Evolutionary conservation across 768 basidiomycete genomes (phyloP).

Genomic region (Candolleomyces eurysporus): DNA sequence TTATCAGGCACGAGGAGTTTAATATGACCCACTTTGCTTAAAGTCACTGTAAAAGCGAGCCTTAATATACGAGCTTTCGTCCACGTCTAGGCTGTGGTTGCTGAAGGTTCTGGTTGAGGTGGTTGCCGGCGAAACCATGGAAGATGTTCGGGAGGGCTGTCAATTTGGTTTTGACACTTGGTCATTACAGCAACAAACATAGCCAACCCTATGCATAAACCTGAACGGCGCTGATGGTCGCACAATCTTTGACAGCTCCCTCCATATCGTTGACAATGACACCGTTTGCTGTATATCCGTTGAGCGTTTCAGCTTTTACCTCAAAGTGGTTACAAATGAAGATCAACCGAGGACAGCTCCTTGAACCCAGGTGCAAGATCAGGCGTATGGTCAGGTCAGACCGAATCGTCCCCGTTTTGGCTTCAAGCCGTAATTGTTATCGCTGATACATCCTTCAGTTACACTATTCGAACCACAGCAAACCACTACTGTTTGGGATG

Average conservation of each 20-base stretch:
- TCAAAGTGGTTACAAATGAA: neutral
- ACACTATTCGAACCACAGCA: no score
- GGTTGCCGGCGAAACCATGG: constrained; percentile 1
- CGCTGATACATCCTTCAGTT: no score
- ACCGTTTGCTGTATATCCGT: neutral
- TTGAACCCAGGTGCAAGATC: neutral
- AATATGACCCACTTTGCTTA: neutral
- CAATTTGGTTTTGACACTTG: neutral
- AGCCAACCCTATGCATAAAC: neutral
- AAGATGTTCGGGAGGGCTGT: constrained; percentile 1
- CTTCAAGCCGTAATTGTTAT: no score
- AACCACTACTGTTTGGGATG: no score
- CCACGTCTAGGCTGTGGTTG: neutral
- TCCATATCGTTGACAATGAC: neutral
- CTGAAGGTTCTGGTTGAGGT: neutral
- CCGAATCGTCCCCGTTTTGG: no score
- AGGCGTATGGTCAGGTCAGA: no score
- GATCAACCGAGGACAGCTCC: neutral
- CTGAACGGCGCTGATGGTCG: neutral
- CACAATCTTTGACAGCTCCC: neutral
- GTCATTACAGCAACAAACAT: neutral
- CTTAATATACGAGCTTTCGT: neutral
- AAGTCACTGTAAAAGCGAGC: no score
- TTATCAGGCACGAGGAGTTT: neutral
- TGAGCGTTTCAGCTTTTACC: neutral